Evolutionary conservation across 192 early-diverging fungal species (phyloP), one percentile per base, ranked within the genome.

Genomic region (Thoreauomyces humboldtii): DNA sequence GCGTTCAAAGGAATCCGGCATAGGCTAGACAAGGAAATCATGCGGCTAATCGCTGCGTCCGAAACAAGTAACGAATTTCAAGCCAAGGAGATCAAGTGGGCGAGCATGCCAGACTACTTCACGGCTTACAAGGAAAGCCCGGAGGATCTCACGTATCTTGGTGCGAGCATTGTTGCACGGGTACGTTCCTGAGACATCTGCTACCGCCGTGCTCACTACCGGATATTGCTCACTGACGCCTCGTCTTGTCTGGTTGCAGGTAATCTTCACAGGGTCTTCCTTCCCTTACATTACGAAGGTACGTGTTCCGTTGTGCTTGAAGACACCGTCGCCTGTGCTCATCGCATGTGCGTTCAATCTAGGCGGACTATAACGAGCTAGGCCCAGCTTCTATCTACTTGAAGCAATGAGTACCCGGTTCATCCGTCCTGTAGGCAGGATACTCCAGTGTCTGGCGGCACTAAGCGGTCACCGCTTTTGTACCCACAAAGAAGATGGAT

Each of bases 351-450:
- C 88, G 86, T 71, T 81, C 89, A 59, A 84, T 79, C 42, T 84
- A 92, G 75, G 80, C 86, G 22, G 95, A 98, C 73, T 98, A 98
- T 72, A 95, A 95, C 74, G 91, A 95, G 44, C 73, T 78, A 62
- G 95, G 95, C 15, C 95, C 93, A 2, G 81, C 85, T 38, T 82
- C 88, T 28, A 77, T 87, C 32, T 88, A 90, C 31, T 53, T 72
- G 21, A 81, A 81, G 41, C 22, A 35, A 22, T 64, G 24, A 46
- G 32, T 41, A n/a, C 38, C 38, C n/a, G n/a, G n/a, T n/a, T n/a
- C n/a, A n/a, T n/a, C n/a, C n/a, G n/a, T n/a, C n/a, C n/a, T n/a
- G n/a, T n/a, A n/a, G n/a, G n/a, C n/a, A n/a, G n/a, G n/a, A n/a
- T n/a, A n/a, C n/a, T n/a, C n/a, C n/a, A n/a, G n/a, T n/a, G n/a